phyloP scores from a whole-genome alignment of 139 green algal species.

The Closterium sp. region DNA sequence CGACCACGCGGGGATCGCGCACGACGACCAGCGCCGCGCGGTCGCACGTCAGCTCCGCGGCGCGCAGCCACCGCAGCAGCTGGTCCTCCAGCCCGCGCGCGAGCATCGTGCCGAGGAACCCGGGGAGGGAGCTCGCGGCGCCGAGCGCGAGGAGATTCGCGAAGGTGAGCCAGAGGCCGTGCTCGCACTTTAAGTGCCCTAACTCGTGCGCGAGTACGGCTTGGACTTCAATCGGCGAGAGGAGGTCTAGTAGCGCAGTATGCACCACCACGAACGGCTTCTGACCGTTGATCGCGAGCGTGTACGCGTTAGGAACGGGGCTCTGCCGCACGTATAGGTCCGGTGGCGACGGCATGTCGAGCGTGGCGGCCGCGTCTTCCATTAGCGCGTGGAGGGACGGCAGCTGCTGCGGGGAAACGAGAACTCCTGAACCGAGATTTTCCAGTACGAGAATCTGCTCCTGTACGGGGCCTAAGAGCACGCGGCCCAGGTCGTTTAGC shows the following conservation, averaged over 20 bases:
- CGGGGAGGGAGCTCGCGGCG: constrained; percentile 58
- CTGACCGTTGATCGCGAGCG: constrained; percentile 82
- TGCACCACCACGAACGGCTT: constrained; percentile 94
- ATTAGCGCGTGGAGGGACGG: constrained; percentile 26
- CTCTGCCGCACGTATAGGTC: constrained; percentile 67
- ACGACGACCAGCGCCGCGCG: constrained; percentile 87
- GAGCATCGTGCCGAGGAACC: constrained; percentile 34
- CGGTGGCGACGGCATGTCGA: constrained; percentile 43
- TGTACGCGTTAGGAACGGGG: constrained; percentile 91
- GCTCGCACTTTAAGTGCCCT: constrained; percentile 86
- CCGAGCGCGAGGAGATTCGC: constrained; percentile 85
- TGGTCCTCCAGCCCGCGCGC: constrained; percentile 48
- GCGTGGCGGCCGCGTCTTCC: constrained; percentile 34
- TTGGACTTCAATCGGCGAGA: constrained; percentile 83
- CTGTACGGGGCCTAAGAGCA: constrained; percentile 68
- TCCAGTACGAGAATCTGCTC: constrained; percentile 90
- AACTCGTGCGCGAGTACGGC: constrained; percentile 67
- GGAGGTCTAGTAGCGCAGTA: constrained; percentile 89
- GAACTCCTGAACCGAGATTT: constrained; percentile 85
- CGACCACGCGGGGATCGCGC: constrained; percentile 69
- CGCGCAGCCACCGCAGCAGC: constrained; percentile 61
- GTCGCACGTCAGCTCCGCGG: constrained; percentile 95
- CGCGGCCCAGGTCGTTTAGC: constrained; percentile 75
- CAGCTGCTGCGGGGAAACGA: constrained; percentile 69
- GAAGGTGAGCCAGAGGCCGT: constrained; percentile 91